Evolutionary conservation across 2,329 filamentous ascomycete species (phyloP).

Genomic region (Penicillium sp.): DNA sequence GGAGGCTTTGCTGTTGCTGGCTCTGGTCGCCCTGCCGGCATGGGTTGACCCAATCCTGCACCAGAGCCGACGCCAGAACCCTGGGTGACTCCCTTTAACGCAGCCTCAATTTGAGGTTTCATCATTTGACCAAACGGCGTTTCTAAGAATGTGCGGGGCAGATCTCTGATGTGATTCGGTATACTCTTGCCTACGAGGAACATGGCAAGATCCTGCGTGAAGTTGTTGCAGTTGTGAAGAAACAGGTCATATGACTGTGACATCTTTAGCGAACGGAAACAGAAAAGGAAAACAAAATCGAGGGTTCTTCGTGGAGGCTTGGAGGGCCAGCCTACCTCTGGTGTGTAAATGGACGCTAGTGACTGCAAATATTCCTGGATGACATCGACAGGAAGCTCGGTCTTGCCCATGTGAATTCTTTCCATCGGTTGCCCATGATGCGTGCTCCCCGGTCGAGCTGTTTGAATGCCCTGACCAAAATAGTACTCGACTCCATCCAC

Average conservation of each 20-base stretch:
- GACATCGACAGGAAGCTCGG: conserved; percentile 70
- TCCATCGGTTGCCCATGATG: conserved; percentile 84
- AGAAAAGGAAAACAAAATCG: too few relatives aligned
- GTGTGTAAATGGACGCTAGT: conserved; percentile 72
- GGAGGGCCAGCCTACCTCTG: conserved; percentile 51
- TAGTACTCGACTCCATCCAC: conserved; percentile 81
- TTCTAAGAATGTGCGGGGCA: conserved; percentile 77
- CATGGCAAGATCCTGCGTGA: conserved; percentile 84
- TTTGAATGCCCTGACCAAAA: conserved; percentile 82
- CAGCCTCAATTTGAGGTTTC: conserved; percentile 64
- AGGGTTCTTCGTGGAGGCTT: too few relatives aligned
- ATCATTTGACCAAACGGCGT: conserved; percentile 87
- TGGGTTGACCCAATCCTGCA: conserved; percentile 12
- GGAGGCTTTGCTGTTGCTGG: conserved; percentile 4
- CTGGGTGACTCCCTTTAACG: conserved; percentile 58
- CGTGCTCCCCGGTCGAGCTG: conserved; percentile 71
- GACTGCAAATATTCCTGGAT: conserved; percentile 85
- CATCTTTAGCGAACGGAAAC: not conserved
- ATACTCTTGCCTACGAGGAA: conserved; percentile 87
- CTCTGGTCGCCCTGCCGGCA: not conserved
- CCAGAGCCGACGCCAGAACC: conserved; percentile 40
- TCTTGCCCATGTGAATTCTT: conserved; percentile 66
- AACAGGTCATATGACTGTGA: conserved; percentile 80
- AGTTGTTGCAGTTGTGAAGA: conserved; percentile 94
- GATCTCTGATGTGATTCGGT: conserved; percentile 74